Percentiles rank a stretch among this genome's conserved stretches.
Evolutionary conservation across 2,329 filamentous ascomycete genomes (phyloP).

Genomic region (Venturiaceae sp.): DNA sequence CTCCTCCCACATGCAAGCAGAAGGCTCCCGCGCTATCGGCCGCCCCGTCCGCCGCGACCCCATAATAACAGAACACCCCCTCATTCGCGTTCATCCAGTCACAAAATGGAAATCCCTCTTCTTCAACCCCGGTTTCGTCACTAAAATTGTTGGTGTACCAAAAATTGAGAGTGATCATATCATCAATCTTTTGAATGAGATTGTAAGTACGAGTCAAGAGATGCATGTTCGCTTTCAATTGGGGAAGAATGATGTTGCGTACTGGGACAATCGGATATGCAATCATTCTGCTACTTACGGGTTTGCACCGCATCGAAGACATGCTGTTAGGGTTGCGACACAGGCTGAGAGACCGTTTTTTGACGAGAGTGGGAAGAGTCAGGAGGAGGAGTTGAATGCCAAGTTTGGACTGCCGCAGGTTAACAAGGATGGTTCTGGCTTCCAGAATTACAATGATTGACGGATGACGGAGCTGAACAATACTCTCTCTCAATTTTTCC

Average conservation of each 20-base stretch:
- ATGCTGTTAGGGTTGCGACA: conserved; percentile 40
- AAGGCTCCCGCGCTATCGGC: conserved; percentile 54
- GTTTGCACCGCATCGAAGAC: conserved; percentile 46
- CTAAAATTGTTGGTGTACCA: conserved; percentile 47
- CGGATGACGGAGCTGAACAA: too few relatives aligned
- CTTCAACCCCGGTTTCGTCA: conserved; percentile 50
- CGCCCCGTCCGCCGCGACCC: conserved; percentile 68
- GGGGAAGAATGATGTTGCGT: conserved; percentile 54
- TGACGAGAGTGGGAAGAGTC: conserved; percentile 35
- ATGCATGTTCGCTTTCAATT: conserved; percentile 59
- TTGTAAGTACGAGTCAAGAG: conserved; percentile 52
- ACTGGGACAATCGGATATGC: conserved; percentile 57
- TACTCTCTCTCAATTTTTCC: too few relatives aligned
- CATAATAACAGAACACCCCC: conserved; percentile 62
- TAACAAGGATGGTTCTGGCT: conserved; percentile 46
- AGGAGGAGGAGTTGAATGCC: conserved; percentile 43
- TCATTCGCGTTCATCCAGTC: conserved; percentile 70
- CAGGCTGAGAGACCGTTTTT: conserved; percentile 38
- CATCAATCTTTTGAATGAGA: conserved; percentile 42
- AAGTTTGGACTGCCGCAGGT: conserved; percentile 39
- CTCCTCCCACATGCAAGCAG: conserved; percentile 71
- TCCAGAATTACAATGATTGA: conserved; percentile 48
- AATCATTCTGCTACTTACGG: conserved; percentile 48
- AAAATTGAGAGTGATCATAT: conserved; percentile 46
- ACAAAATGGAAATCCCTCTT: conserved; percentile 54